Evolutionary conservation across 805 yeast genomes (phyloP).

Genomic region (Teunomyces funiuensis): DNA sequence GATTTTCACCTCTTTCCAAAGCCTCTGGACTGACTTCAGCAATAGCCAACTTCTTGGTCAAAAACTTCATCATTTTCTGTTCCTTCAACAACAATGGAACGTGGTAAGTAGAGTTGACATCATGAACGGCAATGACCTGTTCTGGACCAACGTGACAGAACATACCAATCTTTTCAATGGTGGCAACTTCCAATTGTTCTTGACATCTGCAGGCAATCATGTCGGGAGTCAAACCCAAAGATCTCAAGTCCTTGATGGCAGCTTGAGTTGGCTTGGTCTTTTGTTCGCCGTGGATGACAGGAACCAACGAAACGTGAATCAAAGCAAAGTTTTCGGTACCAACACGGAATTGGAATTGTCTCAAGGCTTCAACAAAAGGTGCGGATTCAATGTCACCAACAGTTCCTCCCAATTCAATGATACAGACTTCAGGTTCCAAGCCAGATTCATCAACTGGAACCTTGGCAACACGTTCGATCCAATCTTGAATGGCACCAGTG

Average conservation of each 20-base stretch:
- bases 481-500: constrained; percentile 95
- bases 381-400: constrained; percentile 99
- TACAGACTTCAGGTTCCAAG: constrained; percentile 91
- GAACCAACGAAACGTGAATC: constrained; percentile 95
- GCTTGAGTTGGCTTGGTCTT: constrained; percentile 99
- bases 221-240: constrained; percentile 92
- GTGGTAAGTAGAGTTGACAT: constrained; percentile 94
- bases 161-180: constrained; percentile 97
- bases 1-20: constrained; percentile 59
- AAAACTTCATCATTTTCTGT: constrained; percentile 77
- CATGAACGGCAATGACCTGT: constrained; percentile 95
- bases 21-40: constrained; percentile 51
- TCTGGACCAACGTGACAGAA: constrained; percentile 99
- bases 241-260: constrained; percentile 94
- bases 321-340: constrained; percentile 92
- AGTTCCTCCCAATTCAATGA: constrained; percentile 97
- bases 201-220: constrained; percentile 98
- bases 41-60: constrained; percentile 67
- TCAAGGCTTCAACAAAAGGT: constrained; percentile 96
- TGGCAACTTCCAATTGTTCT: constrained; percentile 72
- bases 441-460: constrained; percentile 91
- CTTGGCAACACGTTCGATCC: constrained; percentile 92
- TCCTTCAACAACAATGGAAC: constrained; percentile 90
- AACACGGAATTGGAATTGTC: constrained; percentile 98
- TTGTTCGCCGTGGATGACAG: constrained; percentile 98